Evolutionary conservation across 371 early-diverging fungal genomes (phyloP), one percentile per base, ranked within the genome.

Genomic region (Mortierella polycephala): DNA sequence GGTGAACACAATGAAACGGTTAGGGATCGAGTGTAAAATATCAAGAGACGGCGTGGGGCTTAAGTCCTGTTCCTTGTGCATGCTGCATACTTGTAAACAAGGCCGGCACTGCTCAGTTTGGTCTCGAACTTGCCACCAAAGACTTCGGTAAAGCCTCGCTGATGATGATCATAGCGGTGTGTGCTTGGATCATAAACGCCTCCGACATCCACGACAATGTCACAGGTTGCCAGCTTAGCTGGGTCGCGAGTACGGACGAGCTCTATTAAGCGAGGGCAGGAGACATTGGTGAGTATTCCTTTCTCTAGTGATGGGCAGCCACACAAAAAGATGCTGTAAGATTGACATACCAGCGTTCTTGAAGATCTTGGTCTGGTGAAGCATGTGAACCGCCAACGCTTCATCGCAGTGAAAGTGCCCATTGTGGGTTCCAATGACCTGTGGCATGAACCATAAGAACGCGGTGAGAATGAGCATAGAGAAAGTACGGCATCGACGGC

Each of bases 171-270:
- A 81, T 91, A 99, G 54, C 95, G 87, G 61, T 89, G 83, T 39
- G 77, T 83, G 41, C 82, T 83, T 52, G 93, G 95, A 83, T 95
- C 94, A 83, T 97, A 99, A 21, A 92, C 94, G 55, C 96, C 96
- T 52, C 99, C 99, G 7, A 99, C 99, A 81, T 99, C 99, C 14
- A 98, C 97, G 21, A 99, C 95, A 64, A 97, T 89, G 71, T 95
- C 95, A 65, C 95, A 96, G 21, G 87, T 87, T 13, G 85, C 90
- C 54, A 98, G 84, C 42, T 92, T 87, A 10, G 84, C 86, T 2
- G 93, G 84, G 73, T 99, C 99, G 74, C 99, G 94, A 37, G 96
- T 93, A 60, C 99, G 92, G 44, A 96, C 85, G 39, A 98, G 83
- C 37, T 84, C 82, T 81, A 81, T 13, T 41, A 62, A 40, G 39